Conservation (phyloP, 2,329 filamentous ascomycete genomes). For the Neonectria ditissima region DNA sequence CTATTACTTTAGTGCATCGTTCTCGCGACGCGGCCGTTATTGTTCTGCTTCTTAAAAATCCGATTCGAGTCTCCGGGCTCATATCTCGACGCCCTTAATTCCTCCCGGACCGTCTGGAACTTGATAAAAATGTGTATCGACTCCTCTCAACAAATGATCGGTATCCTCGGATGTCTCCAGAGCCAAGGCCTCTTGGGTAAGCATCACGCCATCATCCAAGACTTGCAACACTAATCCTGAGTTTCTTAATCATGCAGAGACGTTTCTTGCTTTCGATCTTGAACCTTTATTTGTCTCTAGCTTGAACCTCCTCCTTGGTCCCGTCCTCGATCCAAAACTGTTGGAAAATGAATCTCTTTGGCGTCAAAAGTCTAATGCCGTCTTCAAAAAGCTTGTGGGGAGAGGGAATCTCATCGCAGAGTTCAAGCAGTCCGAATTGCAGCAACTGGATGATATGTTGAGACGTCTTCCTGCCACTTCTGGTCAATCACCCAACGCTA, state of each 20-base stretch:
- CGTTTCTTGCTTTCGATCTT: conserved; percentile 61
- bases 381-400: conserved; percentile 60
- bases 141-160: conserved; percentile 49
- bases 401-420: conserved; percentile 60
- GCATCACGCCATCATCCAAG: conserved; percentile 2
- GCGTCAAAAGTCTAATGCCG: conserved; percentile 55
- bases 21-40: conserved; percentile 47
- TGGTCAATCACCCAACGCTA: conserved; percentile 6
- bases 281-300: conserved; percentile 58
- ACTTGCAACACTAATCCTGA: neutral
- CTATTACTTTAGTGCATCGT: conserved; percentile 44
- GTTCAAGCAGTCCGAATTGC: conserved; percentile 58
- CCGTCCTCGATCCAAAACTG: conserved; percentile 51
- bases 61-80: conserved; percentile 43
- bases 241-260: conserved; percentile 48
- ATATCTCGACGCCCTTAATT: conserved; percentile 51
- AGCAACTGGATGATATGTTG: conserved; percentile 57
- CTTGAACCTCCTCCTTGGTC: conserved; percentile 54
- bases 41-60: conserved; percentile 50
- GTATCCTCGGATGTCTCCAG: conserved; percentile 57
- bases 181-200: conserved; percentile 61
- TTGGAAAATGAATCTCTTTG: conserved; percentile 52
- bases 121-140: conserved; percentile 51
- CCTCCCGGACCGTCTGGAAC: conserved; percentile 50
- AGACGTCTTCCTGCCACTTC: conserved; percentile 40